A percentile compares a stretch with the other conserved stretches of the same genome.
These are phyloP conservation scores for Durotheca rogersii DNA, from an alignment of 495 filamentous ascomycete genomes.

Conservation along the genomic window DNA sequence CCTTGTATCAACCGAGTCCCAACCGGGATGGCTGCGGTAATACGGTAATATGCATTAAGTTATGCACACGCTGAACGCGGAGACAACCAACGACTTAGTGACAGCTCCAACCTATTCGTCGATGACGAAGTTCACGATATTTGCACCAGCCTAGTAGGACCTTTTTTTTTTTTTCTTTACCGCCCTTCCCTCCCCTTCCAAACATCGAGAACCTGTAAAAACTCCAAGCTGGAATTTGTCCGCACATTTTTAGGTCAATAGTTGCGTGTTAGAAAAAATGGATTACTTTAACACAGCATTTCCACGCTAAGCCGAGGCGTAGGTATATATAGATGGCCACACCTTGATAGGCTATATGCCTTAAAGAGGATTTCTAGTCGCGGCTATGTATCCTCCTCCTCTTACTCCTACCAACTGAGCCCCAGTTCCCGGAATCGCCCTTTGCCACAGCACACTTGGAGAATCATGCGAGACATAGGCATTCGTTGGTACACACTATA, in stretches of 20 bases:
- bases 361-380: slow-evolving; percentile 3
- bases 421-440: slow-evolving; percentile 8
- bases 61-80: slow-evolving; percentile 22
- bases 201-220: too few relatives aligned
- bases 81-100: slow-evolving; percentile 15
- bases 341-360: slow-evolving; percentile 9
- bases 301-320: too few relatives aligned
- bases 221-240: too few relatives aligned
- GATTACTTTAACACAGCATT: slow-evolving; percentile 20
- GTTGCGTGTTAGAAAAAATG: slow-evolving; percentile 19
- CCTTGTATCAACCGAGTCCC: slow-evolving; percentile 26
- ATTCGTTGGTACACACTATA: slow-evolving; percentile 12
- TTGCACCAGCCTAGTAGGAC: slow-evolving; percentile 14
- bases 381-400: slow-evolving; percentile 6
- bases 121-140: slow-evolving; percentile 12
- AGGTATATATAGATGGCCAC: too few relatives aligned
- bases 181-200: too few relatives aligned
- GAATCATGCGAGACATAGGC: slow-evolving; percentile 10
- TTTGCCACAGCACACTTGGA: slow-evolving; percentile 12
- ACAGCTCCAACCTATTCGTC: slow-evolving; percentile 1
- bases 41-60: slow-evolving; percentile 21
- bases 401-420: slow-evolving; percentile 8
- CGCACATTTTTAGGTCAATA: too few relatives aligned
- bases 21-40: slow-evolving; percentile 14
- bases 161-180: slow-evolving; percentile 5